Evolutionary conservation across 169 alveolate species (phyloP).

Genomic region (Cryptosporidium parvum): DNA sequence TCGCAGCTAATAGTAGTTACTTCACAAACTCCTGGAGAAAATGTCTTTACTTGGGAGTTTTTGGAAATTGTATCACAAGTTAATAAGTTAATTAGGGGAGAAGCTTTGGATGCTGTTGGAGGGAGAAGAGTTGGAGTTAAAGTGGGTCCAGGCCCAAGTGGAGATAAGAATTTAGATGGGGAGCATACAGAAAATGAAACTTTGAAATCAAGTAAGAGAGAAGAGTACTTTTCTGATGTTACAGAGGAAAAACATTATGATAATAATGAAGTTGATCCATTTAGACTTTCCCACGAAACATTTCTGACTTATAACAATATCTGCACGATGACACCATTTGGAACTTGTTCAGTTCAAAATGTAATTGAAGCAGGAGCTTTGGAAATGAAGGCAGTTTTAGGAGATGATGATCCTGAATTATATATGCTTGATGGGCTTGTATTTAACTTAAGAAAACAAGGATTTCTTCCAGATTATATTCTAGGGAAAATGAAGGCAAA

Average conservation of each 20-base stretch:
- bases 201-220: too few species aligned
- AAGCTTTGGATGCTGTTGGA: conserved; percentile 81
- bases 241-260: not conserved
- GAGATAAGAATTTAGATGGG: not conserved
- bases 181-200: not conserved
- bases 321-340: conserved; percentile 79
- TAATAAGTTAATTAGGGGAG: conserved; percentile 82
- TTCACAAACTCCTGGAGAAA: conserved; percentile 78
- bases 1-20: conserved; percentile 78
- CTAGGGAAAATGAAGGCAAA: conserved; percentile 78
- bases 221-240: not conserved
- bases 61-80: conserved; percentile 80
- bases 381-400: conserved; percentile 78
- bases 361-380: conserved; percentile 78
- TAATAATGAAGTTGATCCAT: conserved; percentile 27
- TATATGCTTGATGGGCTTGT: conserved; percentile 81
- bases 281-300: conserved; percentile 18
- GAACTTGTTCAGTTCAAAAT: conserved; percentile 80
- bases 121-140: conserved; percentile 78
- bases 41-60: conserved; percentile 82
- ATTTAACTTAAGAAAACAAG: conserved; percentile 80
- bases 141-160: not conserved
- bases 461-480: conserved; percentile 81
- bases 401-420: conserved; percentile 79
- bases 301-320: conserved; percentile 81